Evolutionary conservation across 1,284 basidiomycete genomes (phyloP).

Genomic region (Ustilago bromivora): DNA sequence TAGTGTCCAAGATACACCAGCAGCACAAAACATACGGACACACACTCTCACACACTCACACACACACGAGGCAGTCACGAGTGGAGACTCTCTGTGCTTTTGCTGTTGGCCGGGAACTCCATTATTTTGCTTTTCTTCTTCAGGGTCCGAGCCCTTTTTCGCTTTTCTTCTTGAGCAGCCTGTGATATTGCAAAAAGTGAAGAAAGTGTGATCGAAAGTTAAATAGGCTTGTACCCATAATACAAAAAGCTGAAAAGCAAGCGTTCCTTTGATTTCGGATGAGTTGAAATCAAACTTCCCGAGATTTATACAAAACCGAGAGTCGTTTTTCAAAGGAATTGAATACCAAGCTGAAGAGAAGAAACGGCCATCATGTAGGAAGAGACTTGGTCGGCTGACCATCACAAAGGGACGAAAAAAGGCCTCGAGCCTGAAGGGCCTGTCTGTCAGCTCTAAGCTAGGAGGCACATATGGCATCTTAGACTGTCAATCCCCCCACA

Average conservation of each 20-base stretch:
- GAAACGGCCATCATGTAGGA: not conserved
- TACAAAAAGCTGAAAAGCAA: not conserved
- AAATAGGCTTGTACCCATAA: not conserved
- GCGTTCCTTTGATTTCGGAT: not conserved
- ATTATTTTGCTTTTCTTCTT: not conserved
- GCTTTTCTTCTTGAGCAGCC: constrained; percentile 20
- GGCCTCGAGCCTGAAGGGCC: not conserved
- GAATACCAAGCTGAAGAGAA: not conserved
- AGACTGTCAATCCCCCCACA: too few relatives aligned
- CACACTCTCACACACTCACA: constrained; percentile 1
- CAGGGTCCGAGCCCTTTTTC: constrained; percentile 22
- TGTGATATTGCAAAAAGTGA: constrained; percentile 17
- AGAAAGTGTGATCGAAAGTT: constrained; percentile 26
- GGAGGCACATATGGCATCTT: too few relatives aligned
- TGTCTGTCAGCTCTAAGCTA: not conserved
- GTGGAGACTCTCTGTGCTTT: not conserved
- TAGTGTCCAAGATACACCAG: constrained; percentile 12
- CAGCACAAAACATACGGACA: not conserved
- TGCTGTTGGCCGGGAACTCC: not conserved
- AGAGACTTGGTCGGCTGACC: constrained; percentile 21
- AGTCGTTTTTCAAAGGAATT: not conserved
- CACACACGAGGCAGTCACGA: constrained; percentile 3
- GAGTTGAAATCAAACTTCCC: not conserved
- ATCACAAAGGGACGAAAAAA: not conserved
- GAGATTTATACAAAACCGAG: not conserved